Evolutionary conservation across 2,329 filamentous ascomycete species (phyloP), one percentile per base, ranked within the genome.

Genomic region (Fusarium continuum): DNA sequence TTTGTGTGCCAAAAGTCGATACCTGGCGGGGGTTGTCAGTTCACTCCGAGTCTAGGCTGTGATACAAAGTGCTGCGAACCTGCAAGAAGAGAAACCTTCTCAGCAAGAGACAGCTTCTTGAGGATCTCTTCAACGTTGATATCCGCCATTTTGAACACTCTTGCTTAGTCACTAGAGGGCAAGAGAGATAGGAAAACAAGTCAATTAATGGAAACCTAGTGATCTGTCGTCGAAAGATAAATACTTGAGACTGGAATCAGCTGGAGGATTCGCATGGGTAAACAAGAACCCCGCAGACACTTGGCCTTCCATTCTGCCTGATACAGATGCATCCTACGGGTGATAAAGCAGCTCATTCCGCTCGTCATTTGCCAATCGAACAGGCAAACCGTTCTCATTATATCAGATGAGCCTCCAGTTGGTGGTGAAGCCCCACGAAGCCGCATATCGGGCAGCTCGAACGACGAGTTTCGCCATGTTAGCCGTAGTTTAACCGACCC

Each of bases 1-100:
- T 85, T 83, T 28, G 88, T 89, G 69, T 90, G 86, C 88, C 88
- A 91, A 70, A 90, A 90, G 75, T 91, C 88, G 64, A 84, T 82
- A 53, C 86, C 86, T 83, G 52, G 6, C 17, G 4, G 19, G 6
- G 23, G 2, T 7, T 23, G 19, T 65, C 10, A 61, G 55, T 13
- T 29, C 16, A 23, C 5, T 9, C 17, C 5, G 16, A 26, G n/a
- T 29, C 14, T 11, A 11, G 3, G 13, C 16, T 11, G 6, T 48
- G 14, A 8, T 50, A 7, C 19, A n/a, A n/a, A 8, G n/a, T n/a
- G 14, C 19, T 19, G 54, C 75, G 47, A 60, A 82, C 82, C 82
- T 40, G 83, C 78, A 45, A 86, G 75, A 36, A 86, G 75, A 35
- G 83, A 81, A 43, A 83, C 78, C 71, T 86, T 86, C 68, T 86